phyloP scores from a whole-genome alignment of 495 filamentous ascomycete genomes.

The Aspergillus ostianus region DNA sequence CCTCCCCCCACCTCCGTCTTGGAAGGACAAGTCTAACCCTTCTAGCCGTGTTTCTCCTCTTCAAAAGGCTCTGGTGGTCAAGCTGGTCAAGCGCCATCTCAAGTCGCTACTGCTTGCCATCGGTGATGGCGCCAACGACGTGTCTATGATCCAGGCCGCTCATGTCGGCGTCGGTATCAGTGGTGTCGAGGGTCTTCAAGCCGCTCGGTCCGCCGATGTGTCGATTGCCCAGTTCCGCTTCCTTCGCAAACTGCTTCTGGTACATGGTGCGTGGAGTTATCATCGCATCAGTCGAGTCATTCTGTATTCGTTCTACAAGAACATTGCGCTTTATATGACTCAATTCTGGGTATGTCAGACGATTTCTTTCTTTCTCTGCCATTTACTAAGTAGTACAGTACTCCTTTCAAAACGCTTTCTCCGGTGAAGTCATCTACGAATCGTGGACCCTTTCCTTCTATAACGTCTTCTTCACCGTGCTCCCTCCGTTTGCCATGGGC shows the following conservation, averaged over 20 bases:
- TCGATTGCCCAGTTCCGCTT: constrained; percentile 96
- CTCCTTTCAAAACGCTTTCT: constrained; percentile 97
- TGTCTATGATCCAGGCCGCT: constrained; percentile 99
- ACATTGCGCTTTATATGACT: constrained; percentile 97
- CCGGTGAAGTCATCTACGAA: constrained; percentile 97
- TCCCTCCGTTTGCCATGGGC: constrained; percentile 92
- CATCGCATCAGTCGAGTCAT: constrained; percentile 96
- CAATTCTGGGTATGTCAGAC: constrained; percentile 84
- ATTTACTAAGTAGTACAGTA: constrained; percentile 60
- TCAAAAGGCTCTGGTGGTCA: constrained; percentile 97
- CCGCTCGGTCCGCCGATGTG: constrained; percentile 92
- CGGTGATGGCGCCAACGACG: constrained; percentile 97
- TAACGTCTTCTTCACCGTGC: constrained; percentile 96
- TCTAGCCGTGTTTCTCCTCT: constrained; percentile 89
- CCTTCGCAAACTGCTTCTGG: constrained; percentile 89
- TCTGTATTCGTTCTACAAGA: constrained; percentile 99
- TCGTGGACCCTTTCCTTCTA: constrained; percentile 99
- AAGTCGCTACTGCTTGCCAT: constrained; percentile 92
- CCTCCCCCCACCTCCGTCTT: background rate
- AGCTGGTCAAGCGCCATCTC: constrained; percentile 94
- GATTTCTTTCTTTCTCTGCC: background rate
- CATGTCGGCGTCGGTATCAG: constrained; percentile 98
- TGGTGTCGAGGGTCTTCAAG: constrained; percentile 97
- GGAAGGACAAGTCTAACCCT: constrained; percentile 13
- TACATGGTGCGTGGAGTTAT: constrained; percentile 97